Evolutionary conservation across 2,329 filamentous ascomycete species (phyloP), one percentile per base, ranked within the genome.

Genomic region (Hypoxylon rubiginosum): DNA sequence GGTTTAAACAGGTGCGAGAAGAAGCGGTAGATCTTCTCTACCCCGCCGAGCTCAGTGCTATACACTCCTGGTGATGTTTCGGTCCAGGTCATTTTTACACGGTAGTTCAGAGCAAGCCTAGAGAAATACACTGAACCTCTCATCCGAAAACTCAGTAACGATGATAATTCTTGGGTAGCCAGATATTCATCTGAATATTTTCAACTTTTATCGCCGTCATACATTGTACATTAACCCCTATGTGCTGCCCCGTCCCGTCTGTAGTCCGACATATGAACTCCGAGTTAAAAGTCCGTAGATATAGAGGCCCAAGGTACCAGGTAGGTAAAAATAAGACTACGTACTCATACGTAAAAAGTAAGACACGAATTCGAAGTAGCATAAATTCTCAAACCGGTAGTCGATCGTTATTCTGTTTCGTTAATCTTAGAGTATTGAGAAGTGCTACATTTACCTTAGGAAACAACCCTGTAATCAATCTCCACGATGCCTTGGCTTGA

Each of bases 401-500:
- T 36, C 11, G 34, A 36, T 36, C 6, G 15, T 13, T 36, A 2
- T 36, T 13, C 3, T 10, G 11, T 13, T 36, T 13, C 11, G 34
- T 15, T 36, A 15, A 13, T 15, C 13, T 15, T 36, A 6, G 13
- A 15, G 15, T 36, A 36, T 36, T 34, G 9, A 30, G 9, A 30
- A 4, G n/a, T n/a, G 32, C 17, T 26, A 24, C 19, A 3, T 13
- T 21, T 46, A 8, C 15, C 30, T 49, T 10, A n/a, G n/a, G n/a
- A n/a, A n/a, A 26, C 13, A 39, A 19, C 36, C 28, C n/a, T 34
- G 2, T 11, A 32, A 24, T 19, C 39, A 32, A 45, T 49, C 26
- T 49, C 28, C 57, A 21, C 11, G 10, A 62, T 56, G 58, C n/a
- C 58, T 24, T 62, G 58, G 58, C 15, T 21, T 7, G 51, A 62